Percentiles rank a stretch among this genome's conserved stretches.
Conservation (phyloP, 176 grass and related monocot species). For the Olyra latifolia region DNA sequence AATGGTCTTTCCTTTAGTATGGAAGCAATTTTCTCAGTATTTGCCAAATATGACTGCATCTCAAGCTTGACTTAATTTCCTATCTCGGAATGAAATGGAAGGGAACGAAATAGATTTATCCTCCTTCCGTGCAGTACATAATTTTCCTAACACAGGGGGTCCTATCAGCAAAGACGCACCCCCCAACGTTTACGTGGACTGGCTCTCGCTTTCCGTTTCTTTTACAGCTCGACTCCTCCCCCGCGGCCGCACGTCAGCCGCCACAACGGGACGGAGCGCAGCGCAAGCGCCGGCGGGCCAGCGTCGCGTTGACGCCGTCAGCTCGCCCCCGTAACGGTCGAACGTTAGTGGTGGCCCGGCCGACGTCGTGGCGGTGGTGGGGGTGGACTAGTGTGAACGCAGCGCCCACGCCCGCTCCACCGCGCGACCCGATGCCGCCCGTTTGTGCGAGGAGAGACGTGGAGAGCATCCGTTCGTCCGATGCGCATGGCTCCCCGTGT, state of each 20-base stretch:
- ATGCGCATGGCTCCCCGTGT: background rate
- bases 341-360: constrained; percentile 4
- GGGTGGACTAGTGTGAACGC: constrained; percentile 20
- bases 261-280: constrained; percentile 28
- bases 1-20: too few relatives aligned
- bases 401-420: background rate
- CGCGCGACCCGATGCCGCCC: constrained; percentile 10
- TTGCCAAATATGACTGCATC: too few relatives aligned
- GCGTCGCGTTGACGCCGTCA: constrained; percentile 38
- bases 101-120: too few relatives aligned
- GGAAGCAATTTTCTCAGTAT: too few relatives aligned
- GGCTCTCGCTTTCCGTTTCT: background rate
- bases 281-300: background rate
- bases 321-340: constrained; percentile 40
- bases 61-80: background rate
- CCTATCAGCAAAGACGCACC: background rate
- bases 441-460: background rate
- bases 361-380: constrained; percentile 1
- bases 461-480: background rate
- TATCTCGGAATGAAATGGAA: too few relatives aligned
- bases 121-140: rapidly evolving
- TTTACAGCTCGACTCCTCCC: background rate
- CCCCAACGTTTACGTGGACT: background rate
- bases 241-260: background rate
- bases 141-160: background rate